A percentile compares a stretch with the other conserved stretches of the same genome.
phyloP scores from a whole-genome alignment of 2,329 filamentous ascomycete genomes.

The Rosellinia necatrix region DNA sequence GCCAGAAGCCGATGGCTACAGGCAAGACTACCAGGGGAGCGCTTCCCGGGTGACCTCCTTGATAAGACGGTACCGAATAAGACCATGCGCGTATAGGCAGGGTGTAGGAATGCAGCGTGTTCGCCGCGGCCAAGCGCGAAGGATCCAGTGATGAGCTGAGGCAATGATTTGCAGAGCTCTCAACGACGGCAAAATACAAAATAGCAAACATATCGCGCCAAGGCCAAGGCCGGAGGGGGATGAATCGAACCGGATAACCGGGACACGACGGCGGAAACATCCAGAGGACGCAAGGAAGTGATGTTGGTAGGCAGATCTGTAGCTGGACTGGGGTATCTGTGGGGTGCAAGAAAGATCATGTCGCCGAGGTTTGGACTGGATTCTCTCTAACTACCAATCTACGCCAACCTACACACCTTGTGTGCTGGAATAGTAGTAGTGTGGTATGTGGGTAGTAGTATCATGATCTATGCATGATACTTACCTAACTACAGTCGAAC shows the following conservation, averaged over 20 bases:
- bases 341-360: not conserved
- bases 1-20: not conserved
- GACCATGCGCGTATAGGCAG: not conserved
- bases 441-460: no score
- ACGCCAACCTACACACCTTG: no score
- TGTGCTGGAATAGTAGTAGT: no score
- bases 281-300: no score
- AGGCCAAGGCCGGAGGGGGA: not conserved
- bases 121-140: slow-evolving; percentile 5
- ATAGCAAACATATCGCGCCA: not conserved
- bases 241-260: slow-evolving; percentile 15
- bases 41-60: not conserved
- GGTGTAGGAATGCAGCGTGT: not conserved
- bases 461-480: not conserved
- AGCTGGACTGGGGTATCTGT: not conserved
- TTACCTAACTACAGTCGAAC: not conserved
- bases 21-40: not conserved
- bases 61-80: not conserved
- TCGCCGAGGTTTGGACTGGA: no score
- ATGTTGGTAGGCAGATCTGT: no score
- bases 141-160: slow-evolving; percentile 2
- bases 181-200: slow-evolving; percentile 1
- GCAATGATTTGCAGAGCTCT: not conserved
- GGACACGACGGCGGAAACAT: slow-evolving; percentile 1
- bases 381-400: no score